Base-by-base conservation (phyloP, 345 rosid species). In the Bruguiera parviflora region DNA sequence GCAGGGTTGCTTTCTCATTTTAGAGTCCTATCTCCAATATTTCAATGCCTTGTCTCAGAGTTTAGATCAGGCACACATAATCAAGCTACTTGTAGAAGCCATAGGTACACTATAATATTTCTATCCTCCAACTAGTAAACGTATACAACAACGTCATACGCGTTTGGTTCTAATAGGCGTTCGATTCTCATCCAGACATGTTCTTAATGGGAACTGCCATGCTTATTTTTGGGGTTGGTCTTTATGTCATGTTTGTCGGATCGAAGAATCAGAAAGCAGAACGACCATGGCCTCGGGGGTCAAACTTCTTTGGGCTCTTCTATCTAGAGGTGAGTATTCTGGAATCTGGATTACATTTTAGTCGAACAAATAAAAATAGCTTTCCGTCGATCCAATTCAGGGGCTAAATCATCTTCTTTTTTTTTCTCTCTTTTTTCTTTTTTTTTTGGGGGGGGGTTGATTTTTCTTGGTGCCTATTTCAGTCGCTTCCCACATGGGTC, bases 161-260 rank as follows among this genome's bases (percentile, higher is more conserved):
- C 59, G n/a, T 47, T 5, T 28, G 57, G 7, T 43, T 68, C 25
- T 1, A 7, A 13, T 24, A 22, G 18, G 6, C 8, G 58, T 13
- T 22, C 6, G 20, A 24, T 63, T 25, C 59, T 47, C 22, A 29
- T 77, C 82, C 89, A 89, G 96, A 87, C 78, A 81, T 85, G 86
- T 87, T 80, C 77, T 64, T 87, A 68, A 75, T 87, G 5, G 96
- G 96, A 65, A 86, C 83, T 9, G 89, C 90, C 27, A 69, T 91
- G 85, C 64, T 89, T 65, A 71, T 79, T 6, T 80, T 89, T 31
- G 92, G 92, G 37, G 76, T 84, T 57, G 90, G 90, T 65, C 24
- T 91, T 60, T 72, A 86, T 57, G 72, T 66, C 57, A 84, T 87
- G 86, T 91, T 89, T 70, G 85, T 91, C 52, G 84, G 90, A 63